Base-by-base conservation (phyloP, 164 flowering plant species). In the Cinnamomum micranthum region DNA sequence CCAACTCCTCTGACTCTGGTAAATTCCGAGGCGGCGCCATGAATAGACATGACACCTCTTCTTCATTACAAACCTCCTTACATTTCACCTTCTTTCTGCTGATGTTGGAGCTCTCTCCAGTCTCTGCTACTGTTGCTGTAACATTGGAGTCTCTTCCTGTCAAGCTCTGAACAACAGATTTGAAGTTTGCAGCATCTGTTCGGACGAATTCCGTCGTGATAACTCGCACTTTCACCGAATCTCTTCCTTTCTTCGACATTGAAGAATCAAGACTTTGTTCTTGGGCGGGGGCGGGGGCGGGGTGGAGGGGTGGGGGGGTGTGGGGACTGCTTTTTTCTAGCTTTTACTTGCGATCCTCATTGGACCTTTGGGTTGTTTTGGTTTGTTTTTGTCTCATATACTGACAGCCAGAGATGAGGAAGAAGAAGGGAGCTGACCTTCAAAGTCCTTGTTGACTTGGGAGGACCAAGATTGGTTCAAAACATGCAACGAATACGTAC, bases 151-250 rank as follows among this genome's bases (percentile, higher is more conserved):
- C 82, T 60, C 84, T 87, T 0, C 96, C 96, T 47, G 96, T 91
- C 11, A 91, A 87, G 64, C 79, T 83, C 76, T 91, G 93, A 52
- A 91, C 96, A 3, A 89, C 89, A 1, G 89, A 81, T 74, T 88
- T 90, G 85, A 91, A 91, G 83, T 77, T 88, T 69, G 1, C 27
- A 1, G 85, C 75, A 66, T 90, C 92, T 0, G 91, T 85, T 69
- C 84, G 74, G 0, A 91, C 84, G 73, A 82, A 85, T 68, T 75
- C 83, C 2, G 92, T 88, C 47, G 75, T 70, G 64, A 91, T 88
- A 5, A 87, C 52, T 66, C 80, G 86, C 23, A 91, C 85, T 74
- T 79, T 87, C 74, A 84, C 74, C 2, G 82, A 74, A 13, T 77
- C 70, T 50, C 68, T 67, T 75, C 31, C 72, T 10, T 60, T 59